Conservation (phyloP, 2,329 filamentous ascomycete genomes). For the Chrysoporthe austroafricana region DNA sequence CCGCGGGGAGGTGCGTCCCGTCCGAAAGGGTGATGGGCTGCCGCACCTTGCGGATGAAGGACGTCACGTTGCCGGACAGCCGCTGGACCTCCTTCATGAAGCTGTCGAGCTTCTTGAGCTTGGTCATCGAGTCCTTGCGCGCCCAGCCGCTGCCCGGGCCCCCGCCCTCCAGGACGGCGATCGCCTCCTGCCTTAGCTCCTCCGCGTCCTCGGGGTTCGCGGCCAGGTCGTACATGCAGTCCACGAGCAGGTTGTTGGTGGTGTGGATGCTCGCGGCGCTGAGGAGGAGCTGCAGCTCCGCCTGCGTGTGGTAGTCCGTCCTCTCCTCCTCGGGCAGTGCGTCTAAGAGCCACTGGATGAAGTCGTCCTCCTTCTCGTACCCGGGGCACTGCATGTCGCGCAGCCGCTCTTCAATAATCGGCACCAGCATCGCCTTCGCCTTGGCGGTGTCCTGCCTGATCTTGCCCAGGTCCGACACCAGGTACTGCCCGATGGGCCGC, state of each 20-base stretch:
- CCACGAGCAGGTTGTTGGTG: slow-evolving; percentile 49
- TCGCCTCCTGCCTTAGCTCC: slow-evolving; percentile 53
- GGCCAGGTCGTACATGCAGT: slow-evolving; percentile 55
- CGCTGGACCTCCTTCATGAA: slow-evolving; percentile 52
- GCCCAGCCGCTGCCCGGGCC: slow-evolving; percentile 43
- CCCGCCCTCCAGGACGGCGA: slow-evolving; percentile 42
- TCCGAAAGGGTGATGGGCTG: slow-evolving; percentile 50
- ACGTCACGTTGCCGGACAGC: slow-evolving; percentile 47
- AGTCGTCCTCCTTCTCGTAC: slow-evolving; percentile 46
- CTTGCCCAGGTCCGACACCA: slow-evolving; percentile 51
- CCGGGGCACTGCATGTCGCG: slow-evolving; percentile 44
- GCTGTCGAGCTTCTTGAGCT: slow-evolving; percentile 52
- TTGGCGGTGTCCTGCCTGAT: slow-evolving; percentile 48
- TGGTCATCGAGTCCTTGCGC: slow-evolving; percentile 48
- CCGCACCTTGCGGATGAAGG: slow-evolving; percentile 51
- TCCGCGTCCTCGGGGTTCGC: slow-evolving; percentile 52
- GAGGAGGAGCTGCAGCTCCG: slow-evolving; percentile 49
- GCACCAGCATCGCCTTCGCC: slow-evolving; percentile 48
- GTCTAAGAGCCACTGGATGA: slow-evolving; percentile 51
- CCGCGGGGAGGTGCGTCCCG: slow-evolving; percentile 47
- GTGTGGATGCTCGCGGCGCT: slow-evolving; percentile 51
- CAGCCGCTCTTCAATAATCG: slow-evolving; percentile 51
- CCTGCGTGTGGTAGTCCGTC: slow-evolving; percentile 43
- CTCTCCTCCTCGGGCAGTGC: slow-evolving; percentile 44
- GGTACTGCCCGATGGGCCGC: slow-evolving; percentile 49